Evolutionary conservation across 2,329 filamentous ascomycete genomes (phyloP).

Genomic region (Colletotrichum sp.): DNA sequence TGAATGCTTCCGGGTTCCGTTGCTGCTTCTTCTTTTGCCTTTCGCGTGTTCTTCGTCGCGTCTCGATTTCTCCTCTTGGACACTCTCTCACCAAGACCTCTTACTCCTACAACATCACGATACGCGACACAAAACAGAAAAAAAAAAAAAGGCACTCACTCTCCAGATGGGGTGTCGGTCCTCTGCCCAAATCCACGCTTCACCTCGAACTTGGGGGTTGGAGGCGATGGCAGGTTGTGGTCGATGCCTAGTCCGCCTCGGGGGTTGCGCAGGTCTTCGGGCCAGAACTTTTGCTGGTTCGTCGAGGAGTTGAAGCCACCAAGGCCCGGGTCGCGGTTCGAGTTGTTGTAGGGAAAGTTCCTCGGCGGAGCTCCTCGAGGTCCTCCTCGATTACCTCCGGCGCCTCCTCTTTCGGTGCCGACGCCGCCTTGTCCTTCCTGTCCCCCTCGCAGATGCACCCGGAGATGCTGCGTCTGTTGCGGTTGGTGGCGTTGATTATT

Average conservation of each 20-base stretch:
- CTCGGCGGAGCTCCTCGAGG: background rate
- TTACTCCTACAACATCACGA: background rate
- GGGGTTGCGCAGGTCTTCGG: slow-evolving; percentile 5
- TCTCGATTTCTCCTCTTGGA: background rate
- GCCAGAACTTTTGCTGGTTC: slow-evolving; percentile 11
- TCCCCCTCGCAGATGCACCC: background rate
- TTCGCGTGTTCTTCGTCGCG: background rate
- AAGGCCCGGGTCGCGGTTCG: background rate
- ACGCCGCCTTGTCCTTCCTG: background rate
- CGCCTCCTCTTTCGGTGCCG: background rate
- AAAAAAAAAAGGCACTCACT: background rate
- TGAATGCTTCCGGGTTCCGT: background rate
- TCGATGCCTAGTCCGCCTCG: slow-evolving; percentile 5
- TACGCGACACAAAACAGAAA: rapidly evolving
- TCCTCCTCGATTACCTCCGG: background rate
- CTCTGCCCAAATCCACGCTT: background rate
- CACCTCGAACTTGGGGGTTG: background rate
- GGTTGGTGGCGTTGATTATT: background rate
- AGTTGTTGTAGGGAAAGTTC: background rate
- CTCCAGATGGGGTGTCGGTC: background rate
- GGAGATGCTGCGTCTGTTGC: background rate
- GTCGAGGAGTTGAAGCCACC: background rate
- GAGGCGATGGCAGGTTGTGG: background rate
- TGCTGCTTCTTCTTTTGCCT: background rate
- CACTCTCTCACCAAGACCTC: background rate